Evolutionary conservation across 352 stramenopile species (phyloP), one percentile per base, ranked within the genome.

Genomic region (Phytopythium delawarense): DNA sequence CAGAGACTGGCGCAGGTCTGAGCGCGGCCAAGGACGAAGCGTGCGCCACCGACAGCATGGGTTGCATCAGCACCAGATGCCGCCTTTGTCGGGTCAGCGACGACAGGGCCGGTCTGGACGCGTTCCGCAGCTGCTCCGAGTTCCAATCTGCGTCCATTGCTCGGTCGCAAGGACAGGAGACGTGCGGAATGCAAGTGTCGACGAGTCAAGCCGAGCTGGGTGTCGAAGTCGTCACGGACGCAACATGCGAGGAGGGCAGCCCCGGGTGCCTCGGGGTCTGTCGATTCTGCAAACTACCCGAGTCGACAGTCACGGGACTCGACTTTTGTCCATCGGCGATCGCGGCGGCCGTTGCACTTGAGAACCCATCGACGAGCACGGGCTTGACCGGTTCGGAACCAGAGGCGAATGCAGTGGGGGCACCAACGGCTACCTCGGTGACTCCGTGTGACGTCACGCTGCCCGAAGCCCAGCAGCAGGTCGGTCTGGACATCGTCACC

Each of bases 271-370:
- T 60, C 20, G 55, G 55, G 4, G 16, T 66, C 20, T 66, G 61
- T 30, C 61, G 61, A 3, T 66, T 48, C 40, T 66, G 61, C 50
- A 58, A 58, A 23, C 61, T 42, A 18, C 50, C 40, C 2, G 42
- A 55, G 11, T 53, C 40, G n/a, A 59, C 55, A 11, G 46, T 45
- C 13, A 61, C 42, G 9, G 39, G 55, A 32, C 52, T 61, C n/a
- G 21, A 44, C 25, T 65, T 57, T 34, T 61, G 30, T 11, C 45
- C 35, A 30, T 64, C 20, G 20, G 46, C 46, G 11, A 34, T 52
- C 21, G 52, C 34, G 9, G 6, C 52, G 0, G 12, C 59, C 11
- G 28, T 23, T 30, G 37, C 39, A n/a, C 23, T 16, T 18, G 28
- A 44, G n/a, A 39, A n/a, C 13, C 45, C 46, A 18, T 30, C 50